A percentile compares a stretch with the other conserved stretches of the same genome.
These are phyloP conservation scores for Ophiocordyceps camponoti-saundersi DNA, from an alignment of 2,329 filamentous ascomycete species.

Conservation along the genomic window DNA sequence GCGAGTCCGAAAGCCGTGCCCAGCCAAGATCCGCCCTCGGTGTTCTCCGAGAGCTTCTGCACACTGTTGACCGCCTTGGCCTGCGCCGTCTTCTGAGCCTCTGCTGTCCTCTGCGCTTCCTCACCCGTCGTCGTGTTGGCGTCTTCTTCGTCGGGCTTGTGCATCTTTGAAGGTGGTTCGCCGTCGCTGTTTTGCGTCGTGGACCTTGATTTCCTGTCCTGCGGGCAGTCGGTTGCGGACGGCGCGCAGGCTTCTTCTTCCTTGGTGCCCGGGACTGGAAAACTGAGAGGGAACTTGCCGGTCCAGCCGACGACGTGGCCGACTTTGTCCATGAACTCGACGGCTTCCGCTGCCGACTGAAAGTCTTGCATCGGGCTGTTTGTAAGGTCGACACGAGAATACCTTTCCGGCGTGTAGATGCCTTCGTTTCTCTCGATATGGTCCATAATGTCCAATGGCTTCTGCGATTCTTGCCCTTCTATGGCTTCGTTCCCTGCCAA, in stretches of 20 bases:
- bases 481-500: no score
- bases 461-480: no score
- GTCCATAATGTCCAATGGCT: background rate
- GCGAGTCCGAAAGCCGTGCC: background rate
- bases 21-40: background rate
- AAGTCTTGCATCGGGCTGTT: background rate
- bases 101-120: no score
- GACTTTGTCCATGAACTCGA: background rate
- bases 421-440: background rate
- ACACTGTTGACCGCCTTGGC: background rate
- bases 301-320: background rate
- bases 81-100: background rate
- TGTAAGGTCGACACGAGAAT: background rate
- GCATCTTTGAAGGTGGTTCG: background rate
- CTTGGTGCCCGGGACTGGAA: background rate
- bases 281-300: background rate
- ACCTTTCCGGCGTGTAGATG: background rate
- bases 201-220: background rate
- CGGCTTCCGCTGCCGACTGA: background rate
- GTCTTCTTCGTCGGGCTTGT: no score
- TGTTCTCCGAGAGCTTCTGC: background rate
- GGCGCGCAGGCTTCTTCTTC: no score
- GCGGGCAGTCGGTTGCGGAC: no score
- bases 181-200: no score
- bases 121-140: no score